Base-by-base conservation (phyloP, 108 stramenopile genomes). In the Aureococcus anophagefferens region DNA sequence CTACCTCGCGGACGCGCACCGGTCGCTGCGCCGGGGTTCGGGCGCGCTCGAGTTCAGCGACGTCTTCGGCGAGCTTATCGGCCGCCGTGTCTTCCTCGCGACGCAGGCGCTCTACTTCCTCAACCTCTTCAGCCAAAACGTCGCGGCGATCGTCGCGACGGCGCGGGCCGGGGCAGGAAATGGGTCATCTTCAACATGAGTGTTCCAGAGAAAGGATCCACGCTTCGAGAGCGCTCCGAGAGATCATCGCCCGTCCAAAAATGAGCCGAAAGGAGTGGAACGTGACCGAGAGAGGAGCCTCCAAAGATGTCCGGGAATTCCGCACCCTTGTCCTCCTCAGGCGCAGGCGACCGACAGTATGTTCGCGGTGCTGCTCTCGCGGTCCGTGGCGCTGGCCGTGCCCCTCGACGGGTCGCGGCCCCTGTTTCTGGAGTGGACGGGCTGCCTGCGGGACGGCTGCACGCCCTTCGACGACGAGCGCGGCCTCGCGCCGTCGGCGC, bases 91-190 rank as follows among this genome's bases (percentile, higher is more conserved):
- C 28, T 76, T 62, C 13, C 18, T 21, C 1, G 34, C 34, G 15
- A 70, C 76, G 5, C 69, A 77, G 31, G 0, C 33, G 21, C 44
- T 77, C 32, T 77, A 71, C 72, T 73, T 72, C 28, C 63, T 46
- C 35, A 51, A 63, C 29, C 29, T 69, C 25, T 33, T 63, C n/a
- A 35, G 63, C 13, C 76, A 77, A 33, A 63, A 62, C 46, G 30
- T 69, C 18, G 72, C 71, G 7, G 46, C 66, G 13, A 45, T 77
- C 34, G 76, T 77, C 21, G 35, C n/a, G 18, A 31, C 69, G 0
- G 76, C 76, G n/a, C n/a, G n/a, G n/a, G 30, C 75, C 69, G 64
- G 73, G 40, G n/a, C 25, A 67, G n/a, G n/a, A n/a, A n/a, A n/a
- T n/a, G n/a, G n/a, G n/a, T n/a, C n/a, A n/a, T n/a, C n/a, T n/a